Evolutionary conservation across 257 asterid genomes (phyloP), one percentile per base, ranked within the genome.

Genomic region (Buddleja alternifolia): DNA sequence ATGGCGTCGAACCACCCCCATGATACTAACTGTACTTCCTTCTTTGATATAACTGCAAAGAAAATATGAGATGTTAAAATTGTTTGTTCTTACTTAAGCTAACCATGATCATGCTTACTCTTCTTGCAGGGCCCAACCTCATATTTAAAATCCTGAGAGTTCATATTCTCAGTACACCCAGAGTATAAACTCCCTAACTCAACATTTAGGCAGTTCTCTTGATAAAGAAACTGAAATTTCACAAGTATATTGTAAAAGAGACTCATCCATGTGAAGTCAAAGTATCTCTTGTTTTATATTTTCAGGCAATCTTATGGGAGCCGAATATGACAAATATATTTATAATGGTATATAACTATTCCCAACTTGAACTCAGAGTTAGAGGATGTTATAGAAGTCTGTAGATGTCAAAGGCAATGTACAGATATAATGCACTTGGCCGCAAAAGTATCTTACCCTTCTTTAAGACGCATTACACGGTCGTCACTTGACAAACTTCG

Each of bases 21-120:
- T 84, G n/a, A 90, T 77, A 46, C 93, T 83, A 58, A 85, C 90
- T 0, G 93, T 85, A 64, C 88, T 90, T 73, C 96, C 96, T 82
- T 90, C 96, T 79, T 87, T 90, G 69, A 90, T 82, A 39, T 79
- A 80, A 11, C 96, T 90, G 88, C 77, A 64, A 53, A 2, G 12
- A 34, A 20, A 55, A 61, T 7, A 9, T 7, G 32, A n/a, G n/a
- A n/a, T n/a, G n/a, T 29, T 29, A 5, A 29, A 29, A 29, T 29
- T 29, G 34, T 29, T 29, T 1, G 5, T 29, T 29, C 2, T 29
- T 5, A 34, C 10, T 40, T 23, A 19, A 3, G 1, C 15, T 40
- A 42, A 46, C 71, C 25, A 52, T 7, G 7, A 3, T 24, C 32
- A 12, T 61, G 32, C 15, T 9, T 42, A 25, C 32, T 23, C 34